Base-by-base conservation (phyloP, 2,329 filamentous ascomycete species). In the Colletotrichum lentis region DNA sequence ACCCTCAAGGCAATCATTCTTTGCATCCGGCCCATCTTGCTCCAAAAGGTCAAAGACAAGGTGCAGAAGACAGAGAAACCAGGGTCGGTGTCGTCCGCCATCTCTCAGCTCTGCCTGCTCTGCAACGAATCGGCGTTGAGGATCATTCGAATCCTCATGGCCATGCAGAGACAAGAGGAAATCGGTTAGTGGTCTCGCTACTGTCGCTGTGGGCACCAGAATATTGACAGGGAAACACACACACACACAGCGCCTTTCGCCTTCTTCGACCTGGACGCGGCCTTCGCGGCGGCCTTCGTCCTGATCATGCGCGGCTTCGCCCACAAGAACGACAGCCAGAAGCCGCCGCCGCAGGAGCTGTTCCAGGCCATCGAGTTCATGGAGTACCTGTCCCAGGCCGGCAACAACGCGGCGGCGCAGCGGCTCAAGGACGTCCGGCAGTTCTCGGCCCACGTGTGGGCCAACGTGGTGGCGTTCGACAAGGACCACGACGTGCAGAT, bases 31-130 rank as follows among this genome's bases (percentile, higher is more conserved):
- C 74, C 74, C 24, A 72, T 76, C 14, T 60, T 76, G 5, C 70
- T 76, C 0, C 74, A 76, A 22, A 64, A 72, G 14, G 74, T 75
- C 27, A 76, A 76, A 39, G 74, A 76, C 24, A 75, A 75, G 41
- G 73, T 76, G 4, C 58, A 74, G 12, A 64, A 69, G 1, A 64
- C 66, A 1, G 61, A 71, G 2, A 69, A 71, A 8, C 68, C 73
- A 1, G 70, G 31, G 10, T n/a, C 72, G 1, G 62, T 71, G 3
- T 72, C 74, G 3, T 62, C 63, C 0, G 65, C 65, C 20, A 68
- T 68, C 14, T 70, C 68, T 1, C 69, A 72, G 1, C 63, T 76
- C 0, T 75, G 72, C 22, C 62, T 71, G 41, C 70, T 74, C 5
- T 75, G 74, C 20, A 72, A 72, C 5, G 74, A 75, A n/a, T 73